phyloP scores from a whole-genome alignment of 768 basidiomycete species.

The Neoboletus brunneissimus region DNA sequence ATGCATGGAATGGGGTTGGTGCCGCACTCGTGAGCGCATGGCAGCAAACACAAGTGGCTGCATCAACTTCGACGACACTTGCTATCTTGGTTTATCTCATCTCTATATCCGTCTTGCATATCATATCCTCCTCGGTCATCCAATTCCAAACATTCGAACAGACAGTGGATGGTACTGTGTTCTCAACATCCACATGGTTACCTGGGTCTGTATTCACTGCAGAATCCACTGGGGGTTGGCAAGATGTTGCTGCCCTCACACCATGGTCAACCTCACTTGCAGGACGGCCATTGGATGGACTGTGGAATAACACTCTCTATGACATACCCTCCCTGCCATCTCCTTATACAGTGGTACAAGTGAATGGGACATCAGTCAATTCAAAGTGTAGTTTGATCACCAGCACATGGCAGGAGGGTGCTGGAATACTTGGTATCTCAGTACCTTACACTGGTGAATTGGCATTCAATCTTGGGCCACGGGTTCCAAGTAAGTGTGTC shows the following conservation, averaged over 20 bases:
- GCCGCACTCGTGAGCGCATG: background rate
- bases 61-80: background rate
- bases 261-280: background rate
- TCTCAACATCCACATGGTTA: background rate
- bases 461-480: fast-evolving
- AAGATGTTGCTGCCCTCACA: background rate
- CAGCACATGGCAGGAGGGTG: background rate
- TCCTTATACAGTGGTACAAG: background rate
- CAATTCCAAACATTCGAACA: background rate
- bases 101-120: background rate
- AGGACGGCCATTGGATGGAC: background rate
- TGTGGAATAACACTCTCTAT: background rate
- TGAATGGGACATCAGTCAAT: background rate
- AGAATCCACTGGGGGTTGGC: fast-evolving
- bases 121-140: background rate
- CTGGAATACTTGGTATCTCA: too few relatives aligned
- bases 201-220: background rate
- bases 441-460: too few relatives aligned
- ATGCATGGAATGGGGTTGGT: background rate
- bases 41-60: background rate
- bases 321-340: background rate
- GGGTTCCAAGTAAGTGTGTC: background rate
- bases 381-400: background rate
- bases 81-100: background rate
- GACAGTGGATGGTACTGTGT: background rate